Conservation (phyloP, 148 eudicot species). For the Salicornia ramosissima region DNA sequence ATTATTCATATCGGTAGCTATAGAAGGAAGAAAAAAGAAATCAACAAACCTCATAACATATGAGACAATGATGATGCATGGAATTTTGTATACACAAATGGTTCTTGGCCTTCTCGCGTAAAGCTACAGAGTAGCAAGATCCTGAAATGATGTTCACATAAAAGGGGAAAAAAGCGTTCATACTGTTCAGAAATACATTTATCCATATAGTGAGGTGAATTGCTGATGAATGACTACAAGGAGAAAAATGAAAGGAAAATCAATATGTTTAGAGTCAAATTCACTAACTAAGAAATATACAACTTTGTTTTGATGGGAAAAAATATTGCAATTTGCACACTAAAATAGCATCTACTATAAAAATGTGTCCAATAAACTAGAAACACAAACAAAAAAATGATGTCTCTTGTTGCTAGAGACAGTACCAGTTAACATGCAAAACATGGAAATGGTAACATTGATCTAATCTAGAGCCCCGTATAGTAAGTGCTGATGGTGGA, state of each 20-base stretch:
- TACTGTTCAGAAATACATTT: neutral
- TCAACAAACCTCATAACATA: conserved; percentile 80
- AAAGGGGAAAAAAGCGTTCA: neutral
- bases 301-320: too few relatives aligned
- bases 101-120: conserved; percentile 70
- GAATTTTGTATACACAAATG: conserved; percentile 87
- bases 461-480: too few relatives aligned
- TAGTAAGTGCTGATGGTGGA: too few relatives aligned
- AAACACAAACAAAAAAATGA: too few relatives aligned
- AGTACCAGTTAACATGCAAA: too few relatives aligned
- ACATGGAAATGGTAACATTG: too few relatives aligned
- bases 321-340: neutral
- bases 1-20: too few relatives aligned
- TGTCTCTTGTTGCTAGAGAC: too few relatives aligned
- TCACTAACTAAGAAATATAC: too few relatives aligned
- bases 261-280: neutral
- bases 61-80: conserved; percentile 93
- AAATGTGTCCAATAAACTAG: too few relatives aligned
- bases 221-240: neutral
- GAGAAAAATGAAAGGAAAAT: neutral
- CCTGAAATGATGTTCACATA: conserved; percentile 36
- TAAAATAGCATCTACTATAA: too few relatives aligned
- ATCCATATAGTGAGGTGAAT: neutral
- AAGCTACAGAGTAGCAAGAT: conserved; percentile 70
- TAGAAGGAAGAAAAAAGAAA: neutral